Evolutionary conservation across 1,284 basidiomycete species (phyloP).

Genomic region (Ceratobasidium sp.): DNA sequence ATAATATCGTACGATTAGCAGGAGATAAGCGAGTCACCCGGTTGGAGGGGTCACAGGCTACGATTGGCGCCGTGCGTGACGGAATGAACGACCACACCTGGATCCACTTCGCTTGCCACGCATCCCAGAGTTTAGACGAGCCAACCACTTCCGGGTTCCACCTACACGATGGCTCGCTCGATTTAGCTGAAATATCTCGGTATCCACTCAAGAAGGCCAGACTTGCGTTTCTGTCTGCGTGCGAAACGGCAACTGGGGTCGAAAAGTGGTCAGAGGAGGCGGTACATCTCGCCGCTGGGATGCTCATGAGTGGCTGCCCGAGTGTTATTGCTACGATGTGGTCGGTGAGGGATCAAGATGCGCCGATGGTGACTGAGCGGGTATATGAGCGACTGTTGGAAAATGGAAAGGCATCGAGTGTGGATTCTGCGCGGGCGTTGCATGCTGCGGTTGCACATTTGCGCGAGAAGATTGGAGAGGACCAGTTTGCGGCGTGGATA

Average conservation of each 20-base stretch:
- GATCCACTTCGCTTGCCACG: slow-evolving; percentile 42
- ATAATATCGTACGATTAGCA: background rate
- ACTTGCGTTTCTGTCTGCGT: slow-evolving; percentile 27
- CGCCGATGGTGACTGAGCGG: background rate
- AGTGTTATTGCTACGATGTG: slow-evolving; percentile 28
- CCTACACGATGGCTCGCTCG: background rate
- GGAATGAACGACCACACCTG: background rate
- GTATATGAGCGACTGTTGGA: slow-evolving; percentile 14
- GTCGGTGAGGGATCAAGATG: slow-evolving; percentile 23
- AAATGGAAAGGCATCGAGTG: background rate
- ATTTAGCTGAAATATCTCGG: background rate
- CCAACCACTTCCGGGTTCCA: background rate
- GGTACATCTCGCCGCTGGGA: slow-evolving; percentile 32
- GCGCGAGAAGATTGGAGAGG: background rate
- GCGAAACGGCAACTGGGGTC: slow-evolving; percentile 27
- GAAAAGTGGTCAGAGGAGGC: slow-evolving; percentile 5
- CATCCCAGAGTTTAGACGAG: background rate
- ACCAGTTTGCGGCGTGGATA: background rate
- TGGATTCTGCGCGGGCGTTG: background rate
- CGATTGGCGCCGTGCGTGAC: background rate
- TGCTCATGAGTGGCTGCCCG: background rate
- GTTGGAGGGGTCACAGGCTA: background rate
- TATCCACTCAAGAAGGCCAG: background rate
- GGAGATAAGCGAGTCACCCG: background rate
- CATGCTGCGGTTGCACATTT: background rate